phyloP scores from a whole-genome alignment of 202 grass and related monocot species.

The Eragrostis tef region DNA sequence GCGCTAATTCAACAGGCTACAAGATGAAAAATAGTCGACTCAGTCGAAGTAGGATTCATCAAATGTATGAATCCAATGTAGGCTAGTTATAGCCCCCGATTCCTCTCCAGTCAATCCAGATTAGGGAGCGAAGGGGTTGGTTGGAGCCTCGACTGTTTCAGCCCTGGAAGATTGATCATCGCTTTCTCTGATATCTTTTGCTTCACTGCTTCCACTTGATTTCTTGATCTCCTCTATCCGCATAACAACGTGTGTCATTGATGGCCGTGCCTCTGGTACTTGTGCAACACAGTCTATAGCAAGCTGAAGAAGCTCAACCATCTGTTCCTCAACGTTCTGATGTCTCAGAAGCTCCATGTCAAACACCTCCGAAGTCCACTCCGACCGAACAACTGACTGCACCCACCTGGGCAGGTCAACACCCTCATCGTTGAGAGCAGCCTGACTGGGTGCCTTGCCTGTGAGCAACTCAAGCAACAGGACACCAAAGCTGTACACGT shows the following conservation, averaged over 20 bases:
- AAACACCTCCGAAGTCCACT: conserved; percentile 70
- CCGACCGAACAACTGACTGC: conserved; percentile 70
- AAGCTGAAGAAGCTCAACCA: conserved; percentile 81
- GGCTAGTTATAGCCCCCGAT: conserved; percentile 22
- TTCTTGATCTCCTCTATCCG: conserved; percentile 72
- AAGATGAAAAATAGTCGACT: conserved; percentile 39
- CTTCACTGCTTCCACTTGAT: conserved; percentile 22
- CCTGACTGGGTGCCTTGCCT: conserved; percentile 73
- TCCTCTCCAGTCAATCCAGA: conserved; percentile 39
- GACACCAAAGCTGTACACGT: conserved; percentile 92
- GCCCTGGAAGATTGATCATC: conserved; percentile 39
- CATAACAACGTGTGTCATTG: conserved; percentile 66
- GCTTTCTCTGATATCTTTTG: conserved; percentile 22
- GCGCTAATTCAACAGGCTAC: conserved; percentile 43
- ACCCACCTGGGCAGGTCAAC: conserved; percentile 81
- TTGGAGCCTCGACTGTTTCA: neutral
- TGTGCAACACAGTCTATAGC: conserved; percentile 72
- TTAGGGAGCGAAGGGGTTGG: conserved; percentile 23
- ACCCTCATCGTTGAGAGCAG: conserved; percentile 71
- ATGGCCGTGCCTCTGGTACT: conserved; percentile 67
- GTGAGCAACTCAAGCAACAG: conserved; percentile 89
- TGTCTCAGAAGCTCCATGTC: conserved; percentile 65
- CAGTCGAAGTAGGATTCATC: conserved; percentile 45
- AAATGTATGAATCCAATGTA: conserved; percentile 47
- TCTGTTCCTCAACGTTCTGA: conserved; percentile 59